Evolutionary conservation across 2,329 filamentous ascomycete species (phyloP).

Genomic region (Arthrobotrys conoides): DNA sequence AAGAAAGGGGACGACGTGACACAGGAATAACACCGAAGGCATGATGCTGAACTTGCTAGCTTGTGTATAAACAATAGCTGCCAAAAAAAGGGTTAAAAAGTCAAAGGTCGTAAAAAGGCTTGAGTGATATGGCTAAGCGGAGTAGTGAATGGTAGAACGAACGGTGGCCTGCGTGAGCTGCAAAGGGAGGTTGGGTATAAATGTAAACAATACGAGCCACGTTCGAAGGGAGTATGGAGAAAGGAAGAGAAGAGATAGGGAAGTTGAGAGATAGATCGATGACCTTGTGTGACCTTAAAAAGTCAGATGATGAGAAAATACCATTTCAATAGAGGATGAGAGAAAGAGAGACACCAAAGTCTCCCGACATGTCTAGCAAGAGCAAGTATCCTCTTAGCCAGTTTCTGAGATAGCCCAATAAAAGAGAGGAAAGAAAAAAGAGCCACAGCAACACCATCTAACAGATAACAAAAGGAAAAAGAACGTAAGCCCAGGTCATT

Average conservation of each 20-base stretch:
- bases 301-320: slow-evolving; percentile 29
- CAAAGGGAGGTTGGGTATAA: slow-evolving; percentile 12
- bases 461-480: slow-evolving; percentile 56
- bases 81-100: too few species aligned
- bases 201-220: slow-evolving; percentile 1
- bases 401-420: slow-evolving; percentile 42
- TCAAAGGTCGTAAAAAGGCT: slow-evolving; percentile 22
- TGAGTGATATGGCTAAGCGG: slow-evolving; percentile 8
- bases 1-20: slow-evolving; percentile 21
- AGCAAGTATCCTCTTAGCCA: slow-evolving; percentile 53
- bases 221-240: neutral
- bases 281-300: slow-evolving; percentile 31
- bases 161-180: slow-evolving; percentile 7
- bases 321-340: slow-evolving; percentile 49
- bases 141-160: slow-evolving; percentile 6
- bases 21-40: slow-evolving; percentile 45
- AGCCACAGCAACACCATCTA: slow-evolving; percentile 59
- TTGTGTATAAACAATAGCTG: slow-evolving; percentile 26
- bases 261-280: slow-evolving; percentile 16
- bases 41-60: slow-evolving; percentile 55
- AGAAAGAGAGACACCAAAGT: neutral
- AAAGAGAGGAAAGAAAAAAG: slow-evolving; percentile 33
- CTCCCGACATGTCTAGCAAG: slow-evolving; percentile 36
- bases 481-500: slow-evolving; percentile 41
- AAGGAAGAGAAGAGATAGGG: neutral